Evolutionary conservation across 768 basidiomycete species (phyloP), one percentile per base, ranked within the genome.

Genomic region (Glaciozyma martinii): DNA sequence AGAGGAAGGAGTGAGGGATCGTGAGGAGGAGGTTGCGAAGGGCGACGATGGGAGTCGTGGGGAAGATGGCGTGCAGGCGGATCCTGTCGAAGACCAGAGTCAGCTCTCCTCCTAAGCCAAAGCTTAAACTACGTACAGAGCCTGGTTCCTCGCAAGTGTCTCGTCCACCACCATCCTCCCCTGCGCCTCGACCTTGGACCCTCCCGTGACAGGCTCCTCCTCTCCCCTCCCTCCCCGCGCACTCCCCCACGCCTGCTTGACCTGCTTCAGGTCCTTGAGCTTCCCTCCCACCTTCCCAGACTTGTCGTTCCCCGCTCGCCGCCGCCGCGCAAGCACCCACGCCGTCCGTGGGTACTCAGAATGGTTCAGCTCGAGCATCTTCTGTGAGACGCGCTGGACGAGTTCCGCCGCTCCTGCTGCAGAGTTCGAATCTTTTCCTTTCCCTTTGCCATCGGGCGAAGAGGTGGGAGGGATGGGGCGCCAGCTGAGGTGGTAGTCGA

Each of bases 11-110:
- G 37, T 40, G 37, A 13, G 37, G 37, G 37, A 40, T 40, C 23
- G 63, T 59, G 43, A 59, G 59, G 3, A 29, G 16, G 15, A 40
- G n/a, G 0, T 21, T 16, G 59, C 49, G 59, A 21, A 65, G 33
- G 53, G 44, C 23, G 7, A 18, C 8, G 43, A 65, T 56, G 2
- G 59, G 47, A 9, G 56, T 59, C 40, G 47, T 47, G 10, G 63
- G 63, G 46, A 65, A 65, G 33, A 65, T 37, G 54, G 40, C 13
- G 54, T 65, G 63, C 12, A 60, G 59, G 6, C 59, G 63, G 47
- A 56, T 33, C 2, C 63, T 65, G 55, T 40, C 27, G 7, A 1
- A 18, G 2, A 15, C 7, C 21, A 6, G 4, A 15, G 12, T 13
- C 2, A 7, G n/a, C n/a, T 53, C 12, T 37, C 43, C 3, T 13